A percentile compares a stretch with the other conserved stretches of the same genome.
Conservation (phyloP, 2,329 filamentous ascomycete genomes). For the Ceratocystis albifundus region DNA sequence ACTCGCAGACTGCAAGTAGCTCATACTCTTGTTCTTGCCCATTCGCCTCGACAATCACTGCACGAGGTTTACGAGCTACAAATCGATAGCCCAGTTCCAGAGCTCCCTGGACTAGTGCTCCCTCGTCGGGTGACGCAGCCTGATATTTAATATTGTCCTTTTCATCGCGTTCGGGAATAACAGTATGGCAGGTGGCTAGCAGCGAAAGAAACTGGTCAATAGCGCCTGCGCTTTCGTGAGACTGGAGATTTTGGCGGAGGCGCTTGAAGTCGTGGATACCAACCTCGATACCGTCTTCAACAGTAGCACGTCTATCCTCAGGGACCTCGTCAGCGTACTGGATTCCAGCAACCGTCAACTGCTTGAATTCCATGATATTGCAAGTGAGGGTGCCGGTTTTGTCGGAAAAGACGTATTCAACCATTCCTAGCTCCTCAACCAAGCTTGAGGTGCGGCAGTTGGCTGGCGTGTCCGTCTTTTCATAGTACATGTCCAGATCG, state of each 20-base stretch:
- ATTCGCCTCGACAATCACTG: conserved; percentile 70
- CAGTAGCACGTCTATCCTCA: conserved; percentile 72
- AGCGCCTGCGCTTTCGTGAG: conserved; percentile 39
- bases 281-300: conserved; percentile 67
- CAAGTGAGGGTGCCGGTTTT: conserved; percentile 94
- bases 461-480: conserved; percentile 86
- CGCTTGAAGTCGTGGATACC: conserved; percentile 77
- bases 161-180: conserved; percentile 81
- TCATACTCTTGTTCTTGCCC: conserved; percentile 72
- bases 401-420: conserved; percentile 97
- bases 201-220: conserved; percentile 77
- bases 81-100: conserved; percentile 79
- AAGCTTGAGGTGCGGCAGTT: conserved; percentile 93
- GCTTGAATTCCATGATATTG: conserved; percentile 97
- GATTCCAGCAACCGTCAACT: conserved; percentile 83
- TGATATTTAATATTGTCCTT: conserved; percentile 91
- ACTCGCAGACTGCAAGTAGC: conserved; percentile 91
- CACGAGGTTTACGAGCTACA: conserved; percentile 74
- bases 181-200: conserved; percentile 85
- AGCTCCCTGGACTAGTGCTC: conserved; percentile 88
- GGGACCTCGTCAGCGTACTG: conserved; percentile 89
- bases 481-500: conserved; percentile 95
- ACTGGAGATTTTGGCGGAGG: conserved; percentile 56
- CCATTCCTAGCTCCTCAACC: conserved; percentile 94
- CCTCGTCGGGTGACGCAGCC: conserved; percentile 92